Base-by-base conservation (phyloP, 1,139 yeast genomes). In the Ogataea hybrid region DNA sequence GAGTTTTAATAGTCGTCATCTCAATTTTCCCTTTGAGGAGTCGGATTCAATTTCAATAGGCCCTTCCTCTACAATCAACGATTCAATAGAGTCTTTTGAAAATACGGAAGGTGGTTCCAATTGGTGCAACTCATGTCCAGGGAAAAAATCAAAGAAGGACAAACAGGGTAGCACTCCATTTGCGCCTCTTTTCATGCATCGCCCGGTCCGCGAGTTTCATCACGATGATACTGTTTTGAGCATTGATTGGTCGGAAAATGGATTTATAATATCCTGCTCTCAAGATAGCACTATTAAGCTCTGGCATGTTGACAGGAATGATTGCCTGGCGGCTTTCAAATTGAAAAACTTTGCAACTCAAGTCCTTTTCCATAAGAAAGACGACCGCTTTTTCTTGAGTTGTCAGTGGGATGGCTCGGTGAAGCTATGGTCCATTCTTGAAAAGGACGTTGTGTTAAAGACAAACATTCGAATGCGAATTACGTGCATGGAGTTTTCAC, bases 231-330 rank as follows among this genome's bases (percentile, higher is more conserved):
- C 87, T 48, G 73, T 90, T 20, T 64, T 88, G 27, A 79, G 86
- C 9, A 59, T 90, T 32, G 87, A 87, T 54, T 90, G 97, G 97
- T 84, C 95, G 43, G 84, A 84, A 52, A 89, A 89, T 63, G 84
- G 83, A 57, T 90, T 90, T 51, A 62, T 90, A 25, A 60, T 89
- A 1, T 74, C 95, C 0, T 84, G 95, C 3, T 84, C 95, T 6
- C 86, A 86, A 85, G 97, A 90, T 63, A 77, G 79, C 51, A 83
- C 95, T 0, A 95, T 81, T 1, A 75, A 78, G 47, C 65, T 90
- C 36, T 90, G 97, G 97, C 95, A 90, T 61, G 75, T 84, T 10
- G 87, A 85, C 34, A 69, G 90, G 37, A 65, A 65, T 2, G 73
- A 70, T 14, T 79, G 88, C 43, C 67, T 90, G 25, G 76, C 84